Base-by-base conservation (phyloP, 495 filamentous ascomycete genomes). In the Penicillium odoratum region DNA sequence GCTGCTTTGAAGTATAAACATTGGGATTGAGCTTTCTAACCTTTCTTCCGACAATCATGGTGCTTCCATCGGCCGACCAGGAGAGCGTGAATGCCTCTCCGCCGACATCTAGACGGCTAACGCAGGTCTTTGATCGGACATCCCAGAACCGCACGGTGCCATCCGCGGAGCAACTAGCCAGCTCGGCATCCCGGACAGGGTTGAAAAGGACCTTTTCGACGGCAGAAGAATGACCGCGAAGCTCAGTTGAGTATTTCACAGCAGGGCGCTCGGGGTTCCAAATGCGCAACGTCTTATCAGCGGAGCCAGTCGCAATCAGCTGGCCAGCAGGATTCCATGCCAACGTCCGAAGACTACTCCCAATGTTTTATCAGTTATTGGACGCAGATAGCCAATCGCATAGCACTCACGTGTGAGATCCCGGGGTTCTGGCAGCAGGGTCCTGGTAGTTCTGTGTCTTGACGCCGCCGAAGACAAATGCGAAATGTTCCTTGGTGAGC, bases 131-230 rank as follows among this genome's bases (percentile, higher is more conserved):
- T 25, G 83, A 90, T 60, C 92, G 82, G 16, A 96, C 91, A 68
- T 98, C 95, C 94, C 94, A 98, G 61, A 98, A 86, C 58, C 88
- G 85, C 57, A 96, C 88, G 15, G 88, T 87, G 1, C 93, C 93
- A 70, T 98, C 94, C 10, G 78, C 82, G 25, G 89, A 89, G 60
- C 91, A 86, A 63, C 91, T 96, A 42, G 90, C 93, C 5, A 98
- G 75, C 70, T 96, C 92, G 6, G 90, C 88, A 60, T 97, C 92
- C 61, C 88, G 91, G 6, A 83, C 82, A 3, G 94, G 94, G 63
- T 96, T 93, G 76, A 95, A 98, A 5, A 89, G 83, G 3, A 97
- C 88, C 58, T 91, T 89, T 71, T 97, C 93, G 16, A 97, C 87
- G 7, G 78, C 79, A 9, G 84, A 86, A 3, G 81, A 72, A 69